Base-by-base conservation (phyloP, 1,139 yeast species). In the Candida pseudoviswanathii region DNA sequence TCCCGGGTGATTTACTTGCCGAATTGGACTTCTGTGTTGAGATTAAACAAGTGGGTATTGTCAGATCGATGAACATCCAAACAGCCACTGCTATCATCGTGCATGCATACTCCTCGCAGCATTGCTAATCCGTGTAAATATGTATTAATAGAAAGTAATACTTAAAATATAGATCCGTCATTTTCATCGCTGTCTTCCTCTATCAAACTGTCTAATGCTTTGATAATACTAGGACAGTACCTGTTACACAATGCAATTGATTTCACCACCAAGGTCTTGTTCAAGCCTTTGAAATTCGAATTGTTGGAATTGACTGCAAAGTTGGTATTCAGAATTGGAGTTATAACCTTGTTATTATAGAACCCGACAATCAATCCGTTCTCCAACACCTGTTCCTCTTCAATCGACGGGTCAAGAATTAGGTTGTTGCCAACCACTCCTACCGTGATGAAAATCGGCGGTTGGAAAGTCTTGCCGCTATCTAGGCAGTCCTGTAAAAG, bases 41-140 rank as follows among this genome's bases (percentile, higher is more conserved):
- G 62, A 92, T 92, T 60, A 89, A 90, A 62, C 98, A 92, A 63
- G 87, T 85, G 33, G 98, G 98, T 9, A 92, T 91, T 22, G 84
- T 92, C 43, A 77, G 98, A 58, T 89, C 96, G 2, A 91, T 92
- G 98, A 92, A 92, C 63, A 91, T 92, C 54, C 98, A 92, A 69
- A 92, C 98, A 0, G 98, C 97, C 1, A 86, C 97, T 0, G 97
- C 98, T 0, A 91, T 92, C 29, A 82, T 91, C 40, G 96, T 89
- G 3, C 96, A 92, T 65, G 95, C 97, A 0, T 92, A 92, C 62
- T 84, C 96, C 1, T 73, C 83, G 9, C 96, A 90, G 63, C 91
- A 89, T 62, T 78, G 79, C 58, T 76, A 55, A 16, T 16, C 16
- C 16, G 16, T 16, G 16, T 21, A 37, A n/a, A 7, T 6, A 25